phyloP scores from a whole-genome alignment of 805 yeast genomes.

The Priceomyces fermenticarens region DNA sequence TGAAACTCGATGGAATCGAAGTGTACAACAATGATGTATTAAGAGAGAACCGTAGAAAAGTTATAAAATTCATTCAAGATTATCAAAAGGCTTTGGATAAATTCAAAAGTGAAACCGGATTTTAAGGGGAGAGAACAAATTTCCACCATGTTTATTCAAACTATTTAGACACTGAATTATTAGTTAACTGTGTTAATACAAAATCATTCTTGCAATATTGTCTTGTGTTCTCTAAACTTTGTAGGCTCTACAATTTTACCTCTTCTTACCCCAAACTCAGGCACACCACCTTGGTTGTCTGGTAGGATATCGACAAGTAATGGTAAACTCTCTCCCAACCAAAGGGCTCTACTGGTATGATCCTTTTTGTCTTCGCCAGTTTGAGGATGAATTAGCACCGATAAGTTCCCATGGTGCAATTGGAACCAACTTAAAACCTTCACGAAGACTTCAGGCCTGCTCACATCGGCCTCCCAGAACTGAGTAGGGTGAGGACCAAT shows the following conservation, averaged over 20 bases:
- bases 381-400: conserved; percentile 33
- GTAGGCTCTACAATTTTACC: conserved; percentile 2
- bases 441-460: conserved; percentile 26
- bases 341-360: conserved; percentile 26
- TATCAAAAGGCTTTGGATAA: conserved; percentile 56
- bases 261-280: conserved; percentile 25
- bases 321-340: conserved; percentile 26
- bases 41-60: conserved; percentile 55
- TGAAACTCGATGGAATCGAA: conserved; percentile 66
- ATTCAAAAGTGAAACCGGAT: conserved; percentile 29
- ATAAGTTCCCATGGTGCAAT: conserved; percentile 25
- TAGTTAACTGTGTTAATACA: neutral
- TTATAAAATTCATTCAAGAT: conserved; percentile 58
- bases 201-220: neutral
- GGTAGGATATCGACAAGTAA: conserved; percentile 14
- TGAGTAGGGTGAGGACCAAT: conserved; percentile 32
- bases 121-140: neutral
- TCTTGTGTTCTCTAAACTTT: conserved; percentile 3
- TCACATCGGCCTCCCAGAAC: conserved; percentile 35
- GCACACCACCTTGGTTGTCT: conserved; percentile 11
- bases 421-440: conserved; percentile 28
- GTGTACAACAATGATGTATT: conserved; percentile 47
- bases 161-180: neutral
- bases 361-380: conserved; percentile 27
- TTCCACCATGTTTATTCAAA: neutral